Base-by-base conservation (phyloP, 2,329 filamentous ascomycete species). In the Neurospora sp. region DNA sequence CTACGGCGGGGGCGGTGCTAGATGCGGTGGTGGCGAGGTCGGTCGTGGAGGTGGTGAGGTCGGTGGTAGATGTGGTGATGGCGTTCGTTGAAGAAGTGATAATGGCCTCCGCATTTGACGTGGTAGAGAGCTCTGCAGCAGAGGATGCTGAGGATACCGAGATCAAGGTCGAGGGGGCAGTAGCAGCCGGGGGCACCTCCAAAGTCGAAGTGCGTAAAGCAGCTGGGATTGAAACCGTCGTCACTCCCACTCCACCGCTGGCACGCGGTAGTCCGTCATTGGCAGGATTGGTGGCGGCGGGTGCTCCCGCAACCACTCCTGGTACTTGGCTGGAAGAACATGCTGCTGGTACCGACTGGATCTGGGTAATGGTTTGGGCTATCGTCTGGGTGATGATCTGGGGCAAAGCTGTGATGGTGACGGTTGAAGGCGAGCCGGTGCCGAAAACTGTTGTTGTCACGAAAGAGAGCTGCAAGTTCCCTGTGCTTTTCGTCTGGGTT, bases 391-490 rank as follows among this genome's bases (percentile, higher is more conserved):
- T 78, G 36, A 78, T 74, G 23, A 76, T 78, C 4, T 73, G 73
- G 8, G 75, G 75, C 15, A 78, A 72, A 23, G 79, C 77, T 4
- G 81, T 82, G 66, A 81, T 76, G 5, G 80, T 83, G 28, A 81
- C 75, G 28, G 79, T 80, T 17, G 72, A 69, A 15, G 71, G 66
- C 12, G 71, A 8, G 23, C 79, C 80, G 28, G 74, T 75, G 6
- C 69, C 76, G 67, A 76, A 79, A 36, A 80, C 75, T 5, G 79
- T 81, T 8, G 74, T 77, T 19, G 79, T 81, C n/a, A 81, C 71
- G 73, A 81, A 78, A 5, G 79, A 79, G 11, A 80, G 72, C 72
- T 80, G 78, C 15, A 62, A 17, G 28, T 62, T 62, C 8, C 52
- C 52, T 8, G 52, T 62, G 52, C 52, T 62, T 72, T 72, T 28